A percentile compares a stretch with the other conserved stretches of the same genome.
These are phyloP conservation scores for Backusella australiensis DNA, from an alignment of 192 early-diverging fungal genomes.

Conservation along the genomic window DNA sequence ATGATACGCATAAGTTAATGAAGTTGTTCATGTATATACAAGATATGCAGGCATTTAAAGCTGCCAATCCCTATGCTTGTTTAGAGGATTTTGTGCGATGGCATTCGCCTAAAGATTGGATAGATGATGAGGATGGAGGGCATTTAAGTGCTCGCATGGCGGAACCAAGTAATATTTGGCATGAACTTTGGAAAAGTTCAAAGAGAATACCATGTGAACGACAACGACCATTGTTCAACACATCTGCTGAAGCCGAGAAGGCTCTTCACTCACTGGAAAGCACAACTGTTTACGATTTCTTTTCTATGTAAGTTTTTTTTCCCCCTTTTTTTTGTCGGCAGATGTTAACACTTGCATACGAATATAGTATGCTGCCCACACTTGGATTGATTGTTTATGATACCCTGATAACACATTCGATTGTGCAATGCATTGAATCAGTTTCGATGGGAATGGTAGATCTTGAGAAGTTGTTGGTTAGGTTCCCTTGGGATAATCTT, in stretches of 20 bases:
- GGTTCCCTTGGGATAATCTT: conserved; percentile 49
- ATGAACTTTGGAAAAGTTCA: conserved; percentile 73
- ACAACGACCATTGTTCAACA: conserved; percentile 83
- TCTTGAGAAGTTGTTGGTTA: conserved; percentile 31
- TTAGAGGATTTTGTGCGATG: conserved; percentile 92
- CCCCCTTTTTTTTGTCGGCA: conserved; percentile 3
- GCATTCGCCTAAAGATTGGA: conserved; percentile 95
- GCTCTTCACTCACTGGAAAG: conserved; percentile 69
- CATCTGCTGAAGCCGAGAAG: conserved; percentile 73
- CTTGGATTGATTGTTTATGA: conserved; percentile 77
- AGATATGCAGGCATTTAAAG: conserved; percentile 94
- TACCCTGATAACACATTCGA: conserved; percentile 59
- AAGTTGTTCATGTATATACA: neutral
- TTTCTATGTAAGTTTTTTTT: conserved; percentile 44
- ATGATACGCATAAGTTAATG: neutral
- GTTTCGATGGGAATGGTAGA: conserved; percentile 38
- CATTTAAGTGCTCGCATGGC: conserved; percentile 78
- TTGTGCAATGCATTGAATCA: conserved; percentile 41
- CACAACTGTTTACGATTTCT: conserved; percentile 51
- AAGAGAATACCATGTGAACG: conserved; percentile 58
- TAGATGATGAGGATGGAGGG: conserved; percentile 50
- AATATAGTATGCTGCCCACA: conserved; percentile 64
- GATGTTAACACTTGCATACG: neutral
- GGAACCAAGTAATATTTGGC: conserved; percentile 82
- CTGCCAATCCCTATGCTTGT: conserved; percentile 77